Base-by-base conservation (phyloP, 2,329 filamentous ascomycete genomes). In the Emydomyces testavorans region DNA sequence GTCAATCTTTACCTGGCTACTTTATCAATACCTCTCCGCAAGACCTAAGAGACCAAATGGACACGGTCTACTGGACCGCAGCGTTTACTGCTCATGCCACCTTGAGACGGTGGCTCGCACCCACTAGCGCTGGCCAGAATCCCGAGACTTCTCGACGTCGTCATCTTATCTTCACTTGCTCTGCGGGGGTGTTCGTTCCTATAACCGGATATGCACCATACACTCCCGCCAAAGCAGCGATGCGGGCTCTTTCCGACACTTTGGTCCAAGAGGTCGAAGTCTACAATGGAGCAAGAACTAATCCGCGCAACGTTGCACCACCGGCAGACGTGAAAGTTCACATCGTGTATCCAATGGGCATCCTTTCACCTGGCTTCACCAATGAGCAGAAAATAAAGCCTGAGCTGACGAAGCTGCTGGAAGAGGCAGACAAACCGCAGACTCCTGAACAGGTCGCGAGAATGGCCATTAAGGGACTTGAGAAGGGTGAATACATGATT, bases 121-220 rank as follows among this genome's bases (percentile, higher is more conserved):
- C 68, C 5, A 48, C 62, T 39, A 29, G 54, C 7, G 57, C 59
- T 1, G 60, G 58, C 39, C 39, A 49, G 15, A 53, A 54, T 57
- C 55, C 50, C 41, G 64, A 62, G 52, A 54, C 54, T 55, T 53
- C 63, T 56, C 57, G 61, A 26, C 60, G 59, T 13, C 78, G 82
- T 47, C 90, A 96, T 65, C 74, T 98, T 54, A 79, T 98, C 61
- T 85, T 96, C 67, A 96, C 92, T 0, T 80, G 82, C 13, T 92
- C 84, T 18, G 76, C 82, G 4, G 68, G 82, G 15, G 83, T 83
- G 1, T 83, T 94, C 57, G 80, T 83, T 57, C 78, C 85, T 10
- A 65, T 94, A 28, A 77, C 82, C 10, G 92, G 92, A 21, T 98
- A 98, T 65, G 75, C 74, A 0, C 77, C 86, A 0, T 98, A 98